Evolutionary conservation across 805 yeast genomes (phyloP), one percentile per base, ranked within the genome.

Genomic region (Barnettozyma siamensis): DNA sequence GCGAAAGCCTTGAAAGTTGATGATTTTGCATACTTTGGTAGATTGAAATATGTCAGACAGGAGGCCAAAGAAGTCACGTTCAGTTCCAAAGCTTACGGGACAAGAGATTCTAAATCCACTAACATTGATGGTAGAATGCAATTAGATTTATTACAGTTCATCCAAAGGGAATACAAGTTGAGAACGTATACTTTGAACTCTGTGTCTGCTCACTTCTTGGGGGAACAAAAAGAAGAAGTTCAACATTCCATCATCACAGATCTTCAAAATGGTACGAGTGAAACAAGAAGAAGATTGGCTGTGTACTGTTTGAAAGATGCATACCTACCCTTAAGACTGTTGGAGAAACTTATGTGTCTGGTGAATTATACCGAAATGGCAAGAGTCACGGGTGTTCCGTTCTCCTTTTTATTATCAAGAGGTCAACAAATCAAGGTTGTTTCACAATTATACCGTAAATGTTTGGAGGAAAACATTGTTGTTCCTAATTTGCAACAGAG

Each of bases 281-380:
- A 93, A 54, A 85, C 98, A 0, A 79, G 99, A 66, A 70, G 98
- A 63, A 75, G 99, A 46, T 70, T 93, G 55, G 99, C 99, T 0
- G 97, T 93, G 6, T 93, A 93, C 62, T 93, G 99, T 72, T 69
- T 93, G 54, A 93, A 93, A 55, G 99, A 93, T 70, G 96, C 99
- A 0, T 89, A 83, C 55, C 68, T 93, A 35, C 99, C 99, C 1
- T 58, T 93, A 53, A 69, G 99, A 48, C 70, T 93, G 29, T 64
- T 89, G 54, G 97, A 91, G 49, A 94, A 91, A 55, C 72, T 93
- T 40, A 94, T 93, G 99, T 88, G 97, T 54, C 69, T 93, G 46
- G 95, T 94, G 46, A 93, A 93, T 57, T 93, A 93, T 64, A 91
- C 97, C 1, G 99, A 93, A 65, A 93, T 93, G 99, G 97, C 99